A percentile compares a stretch with the other conserved stretches of the same genome.
phyloP scores from a whole-genome alignment of 2,329 filamentous ascomycete species.

The Sporothrix globosa region DNA sequence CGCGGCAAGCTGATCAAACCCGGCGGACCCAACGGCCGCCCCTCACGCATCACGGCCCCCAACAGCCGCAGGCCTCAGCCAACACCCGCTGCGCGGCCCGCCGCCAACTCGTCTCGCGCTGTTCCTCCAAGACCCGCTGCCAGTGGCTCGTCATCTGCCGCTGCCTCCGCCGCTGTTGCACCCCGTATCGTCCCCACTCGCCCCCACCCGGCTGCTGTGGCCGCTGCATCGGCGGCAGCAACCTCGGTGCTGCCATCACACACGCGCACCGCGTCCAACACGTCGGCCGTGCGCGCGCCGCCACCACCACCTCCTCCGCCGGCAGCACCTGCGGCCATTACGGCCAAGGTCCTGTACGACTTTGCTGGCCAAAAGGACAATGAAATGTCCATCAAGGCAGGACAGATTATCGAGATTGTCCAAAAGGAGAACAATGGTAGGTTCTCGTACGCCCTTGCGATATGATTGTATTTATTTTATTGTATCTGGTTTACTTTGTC shows the following conservation, averaged over 20 bases:
- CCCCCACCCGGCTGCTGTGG: conserved; percentile 36
- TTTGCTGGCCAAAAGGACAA: conserved; percentile 84
- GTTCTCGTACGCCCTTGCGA: neutral
- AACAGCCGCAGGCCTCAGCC: conserved; percentile 26
- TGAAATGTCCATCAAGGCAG: conserved; percentile 78
- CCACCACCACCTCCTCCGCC: conserved; percentile 71
- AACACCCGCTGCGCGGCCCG: neutral
- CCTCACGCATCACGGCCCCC: conserved; percentile 66
- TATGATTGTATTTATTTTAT: too few species aligned
- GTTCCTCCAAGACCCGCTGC: conserved; percentile 38
- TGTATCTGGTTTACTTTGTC: neutral
- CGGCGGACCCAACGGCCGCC: conserved; percentile 80
- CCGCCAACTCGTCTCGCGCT: conserved; percentile 35
- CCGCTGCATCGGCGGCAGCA: conserved; percentile 51
- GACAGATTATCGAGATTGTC: conserved; percentile 84
- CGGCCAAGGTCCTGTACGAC: conserved; percentile 89
- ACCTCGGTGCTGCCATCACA: conserved; percentile 58
- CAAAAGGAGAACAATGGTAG: conserved; percentile 92
- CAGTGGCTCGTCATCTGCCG: conserved; percentile 37
- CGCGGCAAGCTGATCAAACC: conserved; percentile 90
- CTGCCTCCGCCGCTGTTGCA: conserved; percentile 45
- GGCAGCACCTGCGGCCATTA: conserved; percentile 69
- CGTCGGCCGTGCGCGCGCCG: conserved; percentile 56
- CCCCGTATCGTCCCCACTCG: conserved; percentile 15
- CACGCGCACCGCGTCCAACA: conserved; percentile 59